Percentiles rank a stretch among this genome's conserved stretches.
phyloP scores from a whole-genome alignment of 805 yeast species.

The Metschnikowia drakensbergensis region DNA sequence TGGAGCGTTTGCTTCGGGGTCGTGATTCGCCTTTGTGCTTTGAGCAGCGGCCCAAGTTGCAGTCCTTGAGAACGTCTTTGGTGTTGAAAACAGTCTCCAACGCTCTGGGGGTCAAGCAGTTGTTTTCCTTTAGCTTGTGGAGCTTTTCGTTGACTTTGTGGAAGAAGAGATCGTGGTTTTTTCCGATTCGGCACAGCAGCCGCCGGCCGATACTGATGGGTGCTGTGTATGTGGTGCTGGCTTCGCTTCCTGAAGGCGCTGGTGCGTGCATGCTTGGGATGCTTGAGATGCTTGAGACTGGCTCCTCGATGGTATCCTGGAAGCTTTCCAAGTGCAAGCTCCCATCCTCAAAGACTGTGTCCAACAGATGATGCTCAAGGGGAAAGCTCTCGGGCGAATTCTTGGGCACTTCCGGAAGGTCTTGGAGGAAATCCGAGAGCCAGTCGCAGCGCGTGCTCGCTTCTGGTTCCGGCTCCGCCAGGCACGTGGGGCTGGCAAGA shows the following conservation, averaged over 20 bases:
- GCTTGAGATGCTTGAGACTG: too few relatives aligned
- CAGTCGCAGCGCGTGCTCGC: not conserved
- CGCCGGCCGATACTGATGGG: not conserved
- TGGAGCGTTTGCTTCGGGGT: not conserved
- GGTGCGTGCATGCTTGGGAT: too few relatives aligned
- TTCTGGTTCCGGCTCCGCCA: not conserved
- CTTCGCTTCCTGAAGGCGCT: too few relatives aligned
- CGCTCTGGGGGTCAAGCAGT: constrained; percentile 21
- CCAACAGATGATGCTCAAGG: not conserved
- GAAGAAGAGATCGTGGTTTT: constrained; percentile 2
- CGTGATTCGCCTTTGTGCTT: not conserved
- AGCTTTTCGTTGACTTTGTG: constrained; percentile 18
- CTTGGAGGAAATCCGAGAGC: not conserved
- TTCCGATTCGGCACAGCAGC: not conserved
- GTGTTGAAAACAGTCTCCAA: constrained; percentile 30
- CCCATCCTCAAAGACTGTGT: not conserved
- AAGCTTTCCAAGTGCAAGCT: not conserved
- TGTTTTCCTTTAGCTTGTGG: constrained; percentile 15
- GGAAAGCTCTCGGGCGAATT: not conserved
- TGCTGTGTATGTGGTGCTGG: not conserved
- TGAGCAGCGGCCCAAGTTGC: constrained; percentile 6
- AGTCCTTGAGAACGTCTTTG: constrained; percentile 25
- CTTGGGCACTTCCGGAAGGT: not conserved
- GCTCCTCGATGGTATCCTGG: too few relatives aligned
- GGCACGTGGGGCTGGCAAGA: not conserved